A percentile compares a stretch with the other conserved stretches of the same genome.
Conservation (phyloP, 805 yeast species). For the Sugiyamaella marilandica region DNA sequence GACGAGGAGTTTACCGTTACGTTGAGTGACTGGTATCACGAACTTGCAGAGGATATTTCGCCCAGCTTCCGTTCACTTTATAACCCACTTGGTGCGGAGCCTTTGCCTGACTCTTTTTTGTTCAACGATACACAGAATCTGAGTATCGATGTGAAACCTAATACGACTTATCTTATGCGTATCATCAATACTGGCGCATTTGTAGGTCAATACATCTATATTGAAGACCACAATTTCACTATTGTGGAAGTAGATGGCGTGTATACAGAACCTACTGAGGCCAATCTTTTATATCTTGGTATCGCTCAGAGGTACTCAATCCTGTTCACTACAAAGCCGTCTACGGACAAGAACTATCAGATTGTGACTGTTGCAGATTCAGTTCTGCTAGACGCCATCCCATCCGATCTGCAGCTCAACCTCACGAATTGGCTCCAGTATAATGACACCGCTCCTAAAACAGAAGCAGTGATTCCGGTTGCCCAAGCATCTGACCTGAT, state of each 20-base stretch:
- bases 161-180: slow-evolving; percentile 74
- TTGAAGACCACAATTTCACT: slow-evolving; percentile 80
- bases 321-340: slow-evolving; percentile 63
- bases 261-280: slow-evolving; percentile 56
- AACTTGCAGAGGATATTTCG: slow-evolving; percentile 38
- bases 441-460: slow-evolving; percentile 39
- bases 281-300: slow-evolving; percentile 68
- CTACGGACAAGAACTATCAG: slow-evolving; percentile 60
- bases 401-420: slow-evolving; percentile 59
- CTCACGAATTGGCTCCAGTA: slow-evolving; percentile 67
- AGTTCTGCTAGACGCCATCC: slow-evolving; percentile 71
- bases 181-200: slow-evolving; percentile 83
- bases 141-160: slow-evolving; percentile 59
- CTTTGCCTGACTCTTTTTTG: slow-evolving; percentile 76
- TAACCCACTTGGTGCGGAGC: slow-evolving; percentile 97
- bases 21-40: slow-evolving; percentile 84
- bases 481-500: slow-evolving; percentile 30
- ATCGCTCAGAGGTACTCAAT: slow-evolving; percentile 88
- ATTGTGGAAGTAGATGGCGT: slow-evolving; percentile 90
- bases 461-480: slow-evolving; percentile 24
- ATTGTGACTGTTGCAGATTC: slow-evolving; percentile 76
- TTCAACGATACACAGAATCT: slow-evolving; percentile 68
- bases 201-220: slow-evolving; percentile 78
- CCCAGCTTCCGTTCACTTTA: slow-evolving; percentile 53
- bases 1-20: slow-evolving; percentile 73